Percentiles rank a stretch among this genome's conserved stretches.
These are phyloP conservation scores for Zygotorulaspora florentina DNA, from an alignment of 805 yeast genomes.

Conservation along the genomic window DNA sequence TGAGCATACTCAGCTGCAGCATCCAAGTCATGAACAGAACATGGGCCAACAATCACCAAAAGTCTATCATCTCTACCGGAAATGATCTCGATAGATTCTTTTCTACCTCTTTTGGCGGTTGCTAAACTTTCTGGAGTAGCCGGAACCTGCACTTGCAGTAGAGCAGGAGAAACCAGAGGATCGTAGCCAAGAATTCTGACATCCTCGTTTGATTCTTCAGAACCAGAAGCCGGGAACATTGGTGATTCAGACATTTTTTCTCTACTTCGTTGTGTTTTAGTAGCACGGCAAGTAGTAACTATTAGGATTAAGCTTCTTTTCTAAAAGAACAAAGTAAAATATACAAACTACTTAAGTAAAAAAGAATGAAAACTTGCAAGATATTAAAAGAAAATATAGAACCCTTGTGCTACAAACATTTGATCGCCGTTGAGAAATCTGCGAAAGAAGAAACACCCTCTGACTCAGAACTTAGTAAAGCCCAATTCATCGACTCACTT, in stretches of 20 bases:
- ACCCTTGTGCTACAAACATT: neutral
- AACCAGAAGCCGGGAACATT: conserved; percentile 37
- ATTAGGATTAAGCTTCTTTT: neutral
- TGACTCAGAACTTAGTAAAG: neutral
- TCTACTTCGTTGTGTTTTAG: neutral
- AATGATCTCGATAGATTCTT: conserved; percentile 70
- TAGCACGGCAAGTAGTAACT: neutral
- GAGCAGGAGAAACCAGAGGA: conserved; percentile 90
- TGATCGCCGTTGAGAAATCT: neutral
- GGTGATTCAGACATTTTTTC: conserved; percentile 20
- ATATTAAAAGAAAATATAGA: no score
- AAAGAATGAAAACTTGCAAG: no score
- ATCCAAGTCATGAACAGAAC: conserved; percentile 89
- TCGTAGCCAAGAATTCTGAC: conserved; percentile 85
- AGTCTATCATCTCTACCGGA: conserved; percentile 76
- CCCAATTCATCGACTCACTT: neutral
- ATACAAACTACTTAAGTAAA: no score
- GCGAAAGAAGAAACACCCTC: neutral
- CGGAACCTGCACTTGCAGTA: conserved; percentile 80
- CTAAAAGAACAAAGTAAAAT: neutral
- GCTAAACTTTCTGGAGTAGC: conserved; percentile 50
- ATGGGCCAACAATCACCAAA: conserved; percentile 90
- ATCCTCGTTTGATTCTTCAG: conserved; percentile 64
- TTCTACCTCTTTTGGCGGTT: conserved; percentile 73
- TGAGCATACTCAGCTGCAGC: conserved; percentile 86